Percentiles rank a stretch among this genome's conserved stretches.
These are phyloP conservation scores for Teratosphaeria zuluensis DNA, from an alignment of 2,329 filamentous ascomycete species.

Conservation along the genomic window DNA sequence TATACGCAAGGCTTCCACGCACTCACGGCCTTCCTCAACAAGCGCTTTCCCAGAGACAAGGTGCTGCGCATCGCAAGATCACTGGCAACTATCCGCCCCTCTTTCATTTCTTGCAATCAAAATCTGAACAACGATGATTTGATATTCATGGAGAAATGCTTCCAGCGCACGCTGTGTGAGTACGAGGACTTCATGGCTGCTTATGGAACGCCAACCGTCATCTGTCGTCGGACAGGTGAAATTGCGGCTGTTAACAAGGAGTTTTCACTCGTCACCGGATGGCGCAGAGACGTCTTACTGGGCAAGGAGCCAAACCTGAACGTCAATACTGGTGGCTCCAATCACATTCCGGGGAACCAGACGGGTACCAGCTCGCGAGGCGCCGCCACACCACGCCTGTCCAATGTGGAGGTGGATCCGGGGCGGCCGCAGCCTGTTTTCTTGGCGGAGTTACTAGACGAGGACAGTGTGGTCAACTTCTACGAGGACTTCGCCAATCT, in stretches of 20 bases:
- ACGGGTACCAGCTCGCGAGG: constrained; percentile 38
- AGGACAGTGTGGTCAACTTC: constrained; percentile 86
- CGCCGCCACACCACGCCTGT: constrained; percentile 36
- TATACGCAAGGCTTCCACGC: constrained; percentile 88
- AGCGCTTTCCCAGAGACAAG: constrained; percentile 67
- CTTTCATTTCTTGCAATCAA: constrained; percentile 83
- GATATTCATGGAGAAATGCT: constrained; percentile 95
- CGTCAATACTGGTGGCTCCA: constrained; percentile 58
- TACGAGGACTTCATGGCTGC: constrained; percentile 88
- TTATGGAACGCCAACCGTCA: constrained; percentile 80
- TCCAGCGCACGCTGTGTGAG: constrained; percentile 84
- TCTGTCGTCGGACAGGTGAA: constrained; percentile 85
- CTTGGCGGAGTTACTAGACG: constrained; percentile 83
- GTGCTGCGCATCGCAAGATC: constrained; percentile 77
- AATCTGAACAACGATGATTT: constrained; percentile 82
- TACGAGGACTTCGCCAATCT: constrained; percentile 92
- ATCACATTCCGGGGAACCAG: constrained; percentile 17
- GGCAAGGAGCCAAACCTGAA: constrained; percentile 84
- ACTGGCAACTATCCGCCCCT: constrained; percentile 79
- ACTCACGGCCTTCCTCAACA: constrained; percentile 68
- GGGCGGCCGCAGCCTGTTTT: constrained; percentile 66
- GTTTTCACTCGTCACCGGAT: constrained; percentile 90
- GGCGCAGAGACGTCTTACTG: constrained; percentile 80
- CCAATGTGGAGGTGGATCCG: constrained; percentile 18
- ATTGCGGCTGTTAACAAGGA: constrained; percentile 94